phyloP scores from a whole-genome alignment of 2,329 filamentous ascomycete species.

The Grosmannia serpens region DNA sequence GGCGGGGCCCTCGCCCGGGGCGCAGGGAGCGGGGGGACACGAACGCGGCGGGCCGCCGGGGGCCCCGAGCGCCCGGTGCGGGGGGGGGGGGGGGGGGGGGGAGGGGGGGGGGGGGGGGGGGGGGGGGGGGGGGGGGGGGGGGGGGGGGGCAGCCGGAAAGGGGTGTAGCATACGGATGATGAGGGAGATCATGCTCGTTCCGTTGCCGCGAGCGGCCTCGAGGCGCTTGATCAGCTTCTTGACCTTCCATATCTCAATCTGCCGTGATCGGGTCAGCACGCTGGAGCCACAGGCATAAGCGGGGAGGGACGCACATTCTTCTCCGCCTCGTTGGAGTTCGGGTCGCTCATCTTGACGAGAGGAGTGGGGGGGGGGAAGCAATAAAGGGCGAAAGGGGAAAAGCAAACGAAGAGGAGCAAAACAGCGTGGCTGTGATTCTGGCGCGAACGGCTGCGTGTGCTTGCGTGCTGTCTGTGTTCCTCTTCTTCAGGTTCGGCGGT shows the following conservation, averaged over 20 bases:
- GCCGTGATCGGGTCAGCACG: conserved; percentile 7
- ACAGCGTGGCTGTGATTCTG: not conserved
- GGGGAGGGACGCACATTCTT: conserved; percentile 59
- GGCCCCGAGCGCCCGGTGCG: too few species aligned
- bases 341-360: conserved; percentile 62
- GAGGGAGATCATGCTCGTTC: conserved; percentile 98
- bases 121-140: too few species aligned
- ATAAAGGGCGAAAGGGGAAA: not conserved
- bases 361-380: not conserved
- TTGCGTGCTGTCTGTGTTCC: not conserved
- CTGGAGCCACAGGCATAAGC: not conserved
- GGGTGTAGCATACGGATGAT: conserved; percentile 67
- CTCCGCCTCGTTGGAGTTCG: conserved; percentile 85
- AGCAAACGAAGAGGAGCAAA: not conserved
- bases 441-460: not conserved
- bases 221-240: conserved; percentile 99
- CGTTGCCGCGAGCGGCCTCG: conserved; percentile 93
- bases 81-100: too few species aligned
- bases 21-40: too few species aligned
- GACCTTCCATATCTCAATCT: conserved; percentile 87
- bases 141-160: too few species aligned
- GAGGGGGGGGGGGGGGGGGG: too few species aligned
- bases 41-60: too few species aligned
- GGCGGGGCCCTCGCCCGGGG: too few species aligned
- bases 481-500: not conserved